Evolutionary conservation across 805 yeast genomes (phyloP).

Genomic region (Wickerhamiella cacticola): DNA sequence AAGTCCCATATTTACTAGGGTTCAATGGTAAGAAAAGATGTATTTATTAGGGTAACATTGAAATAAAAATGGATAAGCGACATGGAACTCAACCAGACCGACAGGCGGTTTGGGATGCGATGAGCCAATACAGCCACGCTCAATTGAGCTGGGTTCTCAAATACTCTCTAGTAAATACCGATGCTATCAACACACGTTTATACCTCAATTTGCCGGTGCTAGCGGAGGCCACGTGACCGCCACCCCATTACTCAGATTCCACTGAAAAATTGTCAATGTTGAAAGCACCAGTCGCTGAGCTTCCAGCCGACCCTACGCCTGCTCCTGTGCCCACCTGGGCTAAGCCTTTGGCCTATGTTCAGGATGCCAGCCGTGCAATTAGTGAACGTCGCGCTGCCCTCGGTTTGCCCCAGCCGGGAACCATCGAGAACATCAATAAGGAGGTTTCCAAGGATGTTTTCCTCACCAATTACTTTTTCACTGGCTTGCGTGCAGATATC

Average conservation of each 20-base stretch:
- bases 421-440: slow-evolving; percentile 82
- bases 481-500: slow-evolving; percentile 93
- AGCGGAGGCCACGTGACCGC: slow-evolving; percentile 6
- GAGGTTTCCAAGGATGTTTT: slow-evolving; percentile 93
- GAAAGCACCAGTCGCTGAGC: slow-evolving; percentile 10
- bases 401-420: slow-evolving; percentile 84
- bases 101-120: too few relatives aligned
- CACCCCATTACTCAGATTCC: not conserved
- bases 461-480: slow-evolving; percentile 75
- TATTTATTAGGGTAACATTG: too few relatives aligned
- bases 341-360: slow-evolving; percentile 4
- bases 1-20: too few relatives aligned
- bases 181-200: too few relatives aligned
- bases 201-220: too few relatives aligned
- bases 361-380: slow-evolving; percentile 8
- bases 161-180: too few relatives aligned
- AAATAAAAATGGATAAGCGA: too few relatives aligned
- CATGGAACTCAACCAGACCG: too few relatives aligned
- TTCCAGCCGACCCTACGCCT: slow-evolving; percentile 5
- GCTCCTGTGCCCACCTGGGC: slow-evolving; percentile 4
- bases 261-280: slow-evolving; percentile 8
- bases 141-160: not conserved
- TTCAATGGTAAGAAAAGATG: too few relatives aligned
- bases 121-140: too few relatives aligned
- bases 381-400: slow-evolving; percentile 64